Evolutionary conservation across 805 yeast genomes (phyloP).

Genomic region (Kurtzmaniella fragi): DNA sequence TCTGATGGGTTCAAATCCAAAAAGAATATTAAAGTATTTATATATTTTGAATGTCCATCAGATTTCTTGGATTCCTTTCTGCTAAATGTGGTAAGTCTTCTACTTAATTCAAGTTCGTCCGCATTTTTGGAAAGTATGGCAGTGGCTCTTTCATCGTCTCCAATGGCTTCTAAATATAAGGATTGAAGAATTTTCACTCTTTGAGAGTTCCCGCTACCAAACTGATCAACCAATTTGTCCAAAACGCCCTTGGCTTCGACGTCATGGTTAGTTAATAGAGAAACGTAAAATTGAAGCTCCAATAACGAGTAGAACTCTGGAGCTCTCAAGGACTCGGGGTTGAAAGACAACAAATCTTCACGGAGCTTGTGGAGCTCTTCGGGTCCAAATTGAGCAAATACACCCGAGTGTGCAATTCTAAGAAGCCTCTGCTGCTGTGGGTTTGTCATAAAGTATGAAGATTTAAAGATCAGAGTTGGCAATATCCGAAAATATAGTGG

Average conservation of each 20-base stretch:
- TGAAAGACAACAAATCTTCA: constrained; percentile 30
- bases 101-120: constrained; percentile 32
- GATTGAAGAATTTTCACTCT: constrained; percentile 53
- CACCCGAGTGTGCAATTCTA: constrained; percentile 44
- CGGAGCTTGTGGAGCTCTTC: constrained; percentile 34
- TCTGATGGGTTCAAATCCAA: constrained; percentile 71
- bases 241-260: constrained; percentile 64
- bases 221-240: constrained; percentile 62
- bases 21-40: constrained; percentile 48
- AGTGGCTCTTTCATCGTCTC: constrained; percentile 22
- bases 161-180: constrained; percentile 50
- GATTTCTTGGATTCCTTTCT: constrained; percentile 14
- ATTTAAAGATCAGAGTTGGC: not conserved
- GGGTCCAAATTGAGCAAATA: constrained; percentile 48
- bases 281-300: constrained; percentile 68
- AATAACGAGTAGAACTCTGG: constrained; percentile 50
- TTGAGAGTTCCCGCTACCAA: constrained; percentile 48
- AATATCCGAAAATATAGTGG: not conserved
- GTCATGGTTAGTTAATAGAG: constrained; percentile 58
- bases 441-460: constrained; percentile 4
- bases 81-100: constrained; percentile 32
- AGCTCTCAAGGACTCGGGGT: constrained; percentile 33
- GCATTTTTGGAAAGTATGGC: constrained; percentile 22
- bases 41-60: constrained; percentile 35
- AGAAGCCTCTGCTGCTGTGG: constrained; percentile 43